Conservation (phyloP, 257 asterid genomes). For the Plectranthus barbatus region DNA sequence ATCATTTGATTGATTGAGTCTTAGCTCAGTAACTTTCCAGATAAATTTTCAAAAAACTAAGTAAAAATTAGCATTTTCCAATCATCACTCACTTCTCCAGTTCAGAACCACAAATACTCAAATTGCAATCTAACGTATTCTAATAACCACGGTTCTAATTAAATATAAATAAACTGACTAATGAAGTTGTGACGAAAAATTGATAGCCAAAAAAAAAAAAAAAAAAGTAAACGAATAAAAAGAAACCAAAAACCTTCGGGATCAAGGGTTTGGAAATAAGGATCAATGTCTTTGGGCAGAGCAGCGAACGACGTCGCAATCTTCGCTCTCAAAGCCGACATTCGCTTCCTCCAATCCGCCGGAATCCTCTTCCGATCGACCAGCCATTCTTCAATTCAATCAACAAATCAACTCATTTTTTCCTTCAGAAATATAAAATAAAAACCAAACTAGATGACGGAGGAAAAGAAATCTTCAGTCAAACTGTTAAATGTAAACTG, state of each 20-base stretch:
- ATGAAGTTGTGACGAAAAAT: no score
- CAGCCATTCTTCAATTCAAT: conserved; percentile 74
- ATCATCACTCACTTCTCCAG: neutral
- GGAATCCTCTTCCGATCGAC: conserved; percentile 93
- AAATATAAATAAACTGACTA: no score
- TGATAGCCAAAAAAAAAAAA: no score
- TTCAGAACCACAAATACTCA: neutral
- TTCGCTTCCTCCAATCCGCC: conserved; percentile 81
- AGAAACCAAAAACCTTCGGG: conserved; percentile 48
- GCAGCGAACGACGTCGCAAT: conserved; percentile 60
- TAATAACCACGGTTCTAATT: neutral
- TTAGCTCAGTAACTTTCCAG: no score
- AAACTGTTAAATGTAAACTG: neutral
- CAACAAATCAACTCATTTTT: neutral
- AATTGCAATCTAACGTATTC: neutral
- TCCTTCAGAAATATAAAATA: neutral
- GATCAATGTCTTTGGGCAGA: conserved; percentile 78
- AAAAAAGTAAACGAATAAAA: neutral
- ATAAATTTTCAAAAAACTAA: neutral
- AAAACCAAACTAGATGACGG: neutral
- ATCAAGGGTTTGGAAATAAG: conserved; percentile 66
- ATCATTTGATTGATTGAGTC: no score
- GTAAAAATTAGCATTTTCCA: neutral
- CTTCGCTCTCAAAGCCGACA: conserved; percentile 73
- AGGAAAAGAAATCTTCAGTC: neutral